Percentiles rank a stretch among this genome's conserved stretches.
phyloP scores from a whole-genome alignment of 1,284 basidiomycete species.

The Irpex sp. region DNA sequence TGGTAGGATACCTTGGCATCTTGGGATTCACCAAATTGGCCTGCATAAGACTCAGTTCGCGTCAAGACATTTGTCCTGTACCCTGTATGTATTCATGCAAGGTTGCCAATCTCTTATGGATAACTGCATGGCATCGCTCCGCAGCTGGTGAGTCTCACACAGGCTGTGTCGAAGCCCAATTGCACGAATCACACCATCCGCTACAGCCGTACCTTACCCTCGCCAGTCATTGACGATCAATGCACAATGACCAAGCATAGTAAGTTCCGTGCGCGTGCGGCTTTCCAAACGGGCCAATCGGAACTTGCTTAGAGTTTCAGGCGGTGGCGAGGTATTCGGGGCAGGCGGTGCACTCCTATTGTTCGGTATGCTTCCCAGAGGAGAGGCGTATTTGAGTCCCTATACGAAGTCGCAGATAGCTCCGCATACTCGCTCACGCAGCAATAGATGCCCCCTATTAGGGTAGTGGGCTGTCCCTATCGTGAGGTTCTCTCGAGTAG shows the following conservation, averaged over 20 bases:
- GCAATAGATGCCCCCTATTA: not conserved
- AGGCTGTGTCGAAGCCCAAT: not conserved
- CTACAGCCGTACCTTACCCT: not conserved
- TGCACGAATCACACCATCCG: too few relatives aligned
- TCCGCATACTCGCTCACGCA: not conserved
- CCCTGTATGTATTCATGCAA: too few relatives aligned
- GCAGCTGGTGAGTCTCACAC: not conserved
- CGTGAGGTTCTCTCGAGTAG: not conserved
- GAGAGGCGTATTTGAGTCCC: not conserved
- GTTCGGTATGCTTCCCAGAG: not conserved
- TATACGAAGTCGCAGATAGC: not conserved
- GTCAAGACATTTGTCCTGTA: not conserved
- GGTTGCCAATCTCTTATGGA: not conserved
- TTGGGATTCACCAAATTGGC: too few relatives aligned
- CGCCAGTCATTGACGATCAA: too few relatives aligned
- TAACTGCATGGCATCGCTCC: not conserved
- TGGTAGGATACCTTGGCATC: too few relatives aligned
- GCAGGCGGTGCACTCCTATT: too few relatives aligned
- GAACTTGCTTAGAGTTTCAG: too few relatives aligned
- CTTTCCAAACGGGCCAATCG: not conserved
- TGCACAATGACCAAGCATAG: too few relatives aligned
- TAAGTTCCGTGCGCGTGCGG: not conserved
- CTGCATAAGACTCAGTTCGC: too few relatives aligned
- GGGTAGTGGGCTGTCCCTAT: not conserved
- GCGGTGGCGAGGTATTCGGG: too few relatives aligned